Evolutionary conservation across 768 basidiomycete genomes (phyloP).

Genomic region (Trametes villosa): DNA sequence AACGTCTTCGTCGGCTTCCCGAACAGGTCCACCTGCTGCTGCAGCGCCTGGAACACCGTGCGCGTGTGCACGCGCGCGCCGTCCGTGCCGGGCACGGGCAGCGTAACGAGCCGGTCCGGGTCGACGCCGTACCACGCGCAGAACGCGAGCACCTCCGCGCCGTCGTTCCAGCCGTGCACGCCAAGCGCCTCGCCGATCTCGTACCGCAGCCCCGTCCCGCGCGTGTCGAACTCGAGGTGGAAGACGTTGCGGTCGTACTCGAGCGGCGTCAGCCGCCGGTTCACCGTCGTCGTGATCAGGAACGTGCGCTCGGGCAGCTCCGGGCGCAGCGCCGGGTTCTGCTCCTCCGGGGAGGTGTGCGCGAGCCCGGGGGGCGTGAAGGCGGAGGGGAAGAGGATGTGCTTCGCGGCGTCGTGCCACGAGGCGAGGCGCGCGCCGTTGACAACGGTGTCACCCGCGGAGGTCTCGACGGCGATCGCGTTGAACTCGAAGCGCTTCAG

Average conservation of each 20-base stretch:
- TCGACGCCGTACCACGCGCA: conserved; percentile 92
- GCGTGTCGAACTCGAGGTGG: conserved; percentile 94
- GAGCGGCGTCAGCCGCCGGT: conserved; percentile 89
- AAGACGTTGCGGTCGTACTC: conserved; percentile 99
- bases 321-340: conserved; percentile 78
- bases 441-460: conserved; percentile 57
- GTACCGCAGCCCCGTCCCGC: conserved; percentile 92
- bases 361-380: conserved; percentile 58
- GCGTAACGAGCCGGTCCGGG: conserved; percentile 76
- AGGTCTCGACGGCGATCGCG: conserved; percentile 70
- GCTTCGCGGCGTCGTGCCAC: conserved; percentile 88
- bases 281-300: conserved; percentile 92
- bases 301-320: conserved; percentile 88
- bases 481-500: conserved; percentile 73
- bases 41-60: conserved; percentile 92
- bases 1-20: conserved; percentile 96
- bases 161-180: conserved; percentile 97
- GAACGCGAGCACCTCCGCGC: conserved; percentile 84
- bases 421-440: conserved; percentile 65
- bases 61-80: conserved; percentile 84
- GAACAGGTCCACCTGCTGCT: conserved; percentile 96
- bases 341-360: conserved; percentile 41
- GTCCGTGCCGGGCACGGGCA: conserved; percentile 65
- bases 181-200: conserved; percentile 96
- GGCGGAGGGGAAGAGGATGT: conserved; percentile 84